These are phyloP conservation scores for Coemansia guatemalensis DNA, from an alignment of 192 early-diverging fungal genomes.

Conservation along the genomic window DNA sequence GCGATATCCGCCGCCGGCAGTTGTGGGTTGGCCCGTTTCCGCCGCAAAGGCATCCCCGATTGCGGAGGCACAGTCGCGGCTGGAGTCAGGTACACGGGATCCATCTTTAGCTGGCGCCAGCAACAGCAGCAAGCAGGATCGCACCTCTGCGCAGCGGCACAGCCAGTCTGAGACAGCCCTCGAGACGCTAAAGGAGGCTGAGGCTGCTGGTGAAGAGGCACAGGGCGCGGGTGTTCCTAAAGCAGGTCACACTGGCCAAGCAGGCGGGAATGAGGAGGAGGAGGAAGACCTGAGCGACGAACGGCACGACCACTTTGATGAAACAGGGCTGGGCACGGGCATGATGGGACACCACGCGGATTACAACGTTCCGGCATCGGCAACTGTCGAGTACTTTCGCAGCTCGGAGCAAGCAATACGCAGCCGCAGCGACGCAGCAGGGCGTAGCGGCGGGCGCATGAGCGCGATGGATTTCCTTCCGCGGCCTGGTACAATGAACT, in stretches of 20 bases:
- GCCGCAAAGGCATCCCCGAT: neutral
- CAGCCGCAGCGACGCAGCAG: conserved; percentile 25
- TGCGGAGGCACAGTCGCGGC: conserved; percentile 10
- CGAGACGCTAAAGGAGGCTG: conserved; percentile 40
- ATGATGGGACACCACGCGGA: conserved; percentile 13
- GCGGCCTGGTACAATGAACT: conserved; percentile 6
- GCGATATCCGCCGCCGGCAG: neutral
- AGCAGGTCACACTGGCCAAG: neutral
- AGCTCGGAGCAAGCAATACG: conserved; percentile 32
- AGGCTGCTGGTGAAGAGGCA: conserved; percentile 1
- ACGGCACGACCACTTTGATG: conserved; percentile 10
- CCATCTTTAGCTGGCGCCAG: neutral
- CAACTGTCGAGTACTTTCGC: conserved; percentile 29
- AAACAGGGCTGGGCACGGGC: neutral
- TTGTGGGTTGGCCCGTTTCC: neutral
- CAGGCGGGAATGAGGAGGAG: neutral
- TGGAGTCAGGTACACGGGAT: conserved; percentile 17
- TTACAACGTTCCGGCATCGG: conserved; percentile 42
- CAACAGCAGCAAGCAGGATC: neutral
- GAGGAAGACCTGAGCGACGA: conserved; percentile 2
- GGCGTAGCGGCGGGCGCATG: conserved; percentile 21
- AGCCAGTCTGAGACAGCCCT: conserved; percentile 53
- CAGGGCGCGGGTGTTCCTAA: neutral
- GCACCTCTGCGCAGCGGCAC: conserved; percentile 33
- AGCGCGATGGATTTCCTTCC: conserved; percentile 34